Percentiles rank a stretch among this genome's conserved stretches.
These are phyloP conservation scores for Friedmanniomyces endolithicus DNA, from an alignment of 495 filamentous ascomycete genomes.

Conservation along the genomic window DNA sequence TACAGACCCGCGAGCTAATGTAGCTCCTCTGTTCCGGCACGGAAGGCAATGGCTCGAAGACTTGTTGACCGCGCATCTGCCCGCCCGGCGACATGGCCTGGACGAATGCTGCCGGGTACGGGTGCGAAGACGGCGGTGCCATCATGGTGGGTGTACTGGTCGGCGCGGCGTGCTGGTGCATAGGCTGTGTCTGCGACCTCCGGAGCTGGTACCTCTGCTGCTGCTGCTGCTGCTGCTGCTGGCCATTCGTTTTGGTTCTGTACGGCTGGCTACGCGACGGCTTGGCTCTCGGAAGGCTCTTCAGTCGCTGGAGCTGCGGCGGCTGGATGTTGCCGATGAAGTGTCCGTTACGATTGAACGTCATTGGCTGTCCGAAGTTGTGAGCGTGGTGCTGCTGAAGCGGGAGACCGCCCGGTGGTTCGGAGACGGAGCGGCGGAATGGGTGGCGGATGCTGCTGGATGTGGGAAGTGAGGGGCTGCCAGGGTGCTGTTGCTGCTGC, in stretches of 20 bases:
- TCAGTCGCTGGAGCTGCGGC: constrained; percentile 1
- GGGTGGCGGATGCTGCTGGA: neutral
- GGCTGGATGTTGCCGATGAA: constrained; percentile 1
- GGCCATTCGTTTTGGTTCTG: neutral
- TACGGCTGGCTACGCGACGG: neutral
- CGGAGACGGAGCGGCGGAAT: constrained; percentile 15
- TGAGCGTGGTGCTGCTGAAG: neutral
- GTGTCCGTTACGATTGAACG: constrained; percentile 11
- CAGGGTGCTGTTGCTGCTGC: neutral
- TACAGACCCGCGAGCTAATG: constrained; percentile 13
- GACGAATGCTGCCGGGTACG: neutral
- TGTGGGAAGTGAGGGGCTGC: neutral
- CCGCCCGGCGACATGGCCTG: neutral
- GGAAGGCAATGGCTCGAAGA: neutral
- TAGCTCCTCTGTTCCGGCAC: neutral
- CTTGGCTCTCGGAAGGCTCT: constrained; percentile 8
- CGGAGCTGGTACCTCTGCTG: constrained; percentile 13
- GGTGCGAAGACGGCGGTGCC: neutral
- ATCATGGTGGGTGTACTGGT: constrained; percentile 9
- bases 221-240: constrained; percentile 4
- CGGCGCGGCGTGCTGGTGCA: neutral
- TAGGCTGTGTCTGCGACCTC: constrained; percentile 14
- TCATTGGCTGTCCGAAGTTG: neutral
- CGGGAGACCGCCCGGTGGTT: constrained; percentile 8
- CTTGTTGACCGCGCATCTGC: neutral